A percentile compares a stretch with the other conserved stretches of the same genome.
Conservation (phyloP, 768 basidiomycete species). For the Pulveroboletus sp. region DNA sequence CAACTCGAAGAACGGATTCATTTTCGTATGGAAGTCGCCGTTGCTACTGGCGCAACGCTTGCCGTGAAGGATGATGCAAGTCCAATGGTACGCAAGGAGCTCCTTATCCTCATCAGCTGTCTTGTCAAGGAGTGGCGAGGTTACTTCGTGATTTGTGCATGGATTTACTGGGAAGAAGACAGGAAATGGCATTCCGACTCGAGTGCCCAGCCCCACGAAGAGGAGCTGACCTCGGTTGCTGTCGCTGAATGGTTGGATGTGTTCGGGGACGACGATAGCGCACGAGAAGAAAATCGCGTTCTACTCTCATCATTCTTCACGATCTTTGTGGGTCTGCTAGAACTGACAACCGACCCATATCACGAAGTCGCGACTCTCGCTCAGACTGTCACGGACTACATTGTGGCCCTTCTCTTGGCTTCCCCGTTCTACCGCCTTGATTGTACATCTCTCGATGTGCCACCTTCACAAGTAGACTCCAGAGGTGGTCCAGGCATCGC, state of each 20-base stretch:
- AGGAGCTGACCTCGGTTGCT: conserved; percentile 70
- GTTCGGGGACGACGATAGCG: conserved; percentile 59
- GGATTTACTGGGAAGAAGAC: conserved; percentile 95
- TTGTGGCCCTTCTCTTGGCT: conserved; percentile 84
- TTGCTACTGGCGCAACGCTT: conserved; percentile 84
- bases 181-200: conserved; percentile 50
- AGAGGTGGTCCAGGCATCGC: conserved; percentile 26
- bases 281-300: conserved; percentile 74
- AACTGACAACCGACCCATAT: conserved; percentile 90
- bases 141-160: conserved; percentile 92
- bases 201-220: conserved; percentile 41
- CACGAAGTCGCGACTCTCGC: conserved; percentile 89
- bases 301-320: conserved; percentile 92
- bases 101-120: conserved; percentile 86
- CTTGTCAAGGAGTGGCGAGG: conserved; percentile 96
- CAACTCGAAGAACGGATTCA: conserved; percentile 75
- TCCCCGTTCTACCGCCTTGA: conserved; percentile 80
- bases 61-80: conserved; percentile 91
- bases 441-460: conserved; percentile 53
- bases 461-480: conserved; percentile 40
- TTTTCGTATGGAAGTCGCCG: conserved; percentile 85
- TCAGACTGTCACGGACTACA: conserved; percentile 87
- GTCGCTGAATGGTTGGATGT: conserved; percentile 74
- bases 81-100: conserved; percentile 93
- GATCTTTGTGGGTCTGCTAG: conserved; percentile 81